Percentiles rank a stretch among this genome's conserved stretches.
Evolutionary conservation across 2,329 filamentous ascomycete species (phyloP).

Genomic region (Ampelomyces quisqualis): DNA sequence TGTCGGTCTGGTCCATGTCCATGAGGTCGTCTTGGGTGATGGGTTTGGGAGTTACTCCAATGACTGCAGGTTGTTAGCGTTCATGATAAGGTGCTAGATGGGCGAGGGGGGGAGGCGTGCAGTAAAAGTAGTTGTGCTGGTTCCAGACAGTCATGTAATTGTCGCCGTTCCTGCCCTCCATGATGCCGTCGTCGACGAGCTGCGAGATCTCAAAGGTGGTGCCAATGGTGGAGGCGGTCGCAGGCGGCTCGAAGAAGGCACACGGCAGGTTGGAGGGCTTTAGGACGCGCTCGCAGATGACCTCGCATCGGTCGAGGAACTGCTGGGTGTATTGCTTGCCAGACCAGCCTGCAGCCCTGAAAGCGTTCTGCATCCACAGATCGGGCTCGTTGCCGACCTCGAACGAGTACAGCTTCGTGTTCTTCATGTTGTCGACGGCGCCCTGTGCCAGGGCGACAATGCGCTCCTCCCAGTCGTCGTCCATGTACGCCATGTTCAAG

Average conservation of each 20-base stretch:
- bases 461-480: slow-evolving; percentile 47
- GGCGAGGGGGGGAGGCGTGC: slow-evolving; percentile 16
- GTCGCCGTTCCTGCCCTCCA: slow-evolving; percentile 39
- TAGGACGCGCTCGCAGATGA: slow-evolving; percentile 50
- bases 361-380: slow-evolving; percentile 48
- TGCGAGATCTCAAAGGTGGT: slow-evolving; percentile 52
- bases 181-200: slow-evolving; percentile 46
- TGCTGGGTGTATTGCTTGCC: slow-evolving; percentile 49
- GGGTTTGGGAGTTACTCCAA: slow-evolving; percentile 49
- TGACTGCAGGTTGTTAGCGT: slow-evolving; percentile 36
- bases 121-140: slow-evolving; percentile 58
- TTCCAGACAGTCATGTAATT: slow-evolving; percentile 51
- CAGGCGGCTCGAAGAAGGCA: slow-evolving; percentile 53
- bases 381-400: slow-evolving; percentile 51
- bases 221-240: slow-evolving; percentile 54
- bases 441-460: slow-evolving; percentile 48
- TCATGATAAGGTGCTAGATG: not conserved
- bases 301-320: slow-evolving; percentile 49
- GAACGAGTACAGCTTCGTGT: slow-evolving; percentile 46
- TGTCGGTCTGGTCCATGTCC: slow-evolving; percentile 50
- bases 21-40: slow-evolving; percentile 51
- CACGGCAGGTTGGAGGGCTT: slow-evolving; percentile 44
- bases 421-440: slow-evolving; percentile 40
- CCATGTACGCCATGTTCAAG: slow-evolving; percentile 53
- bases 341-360: slow-evolving; percentile 49